Conservation (phyloP, 2,329 filamentous ascomycete genomes). For the Penicillium olsonii region DNA sequence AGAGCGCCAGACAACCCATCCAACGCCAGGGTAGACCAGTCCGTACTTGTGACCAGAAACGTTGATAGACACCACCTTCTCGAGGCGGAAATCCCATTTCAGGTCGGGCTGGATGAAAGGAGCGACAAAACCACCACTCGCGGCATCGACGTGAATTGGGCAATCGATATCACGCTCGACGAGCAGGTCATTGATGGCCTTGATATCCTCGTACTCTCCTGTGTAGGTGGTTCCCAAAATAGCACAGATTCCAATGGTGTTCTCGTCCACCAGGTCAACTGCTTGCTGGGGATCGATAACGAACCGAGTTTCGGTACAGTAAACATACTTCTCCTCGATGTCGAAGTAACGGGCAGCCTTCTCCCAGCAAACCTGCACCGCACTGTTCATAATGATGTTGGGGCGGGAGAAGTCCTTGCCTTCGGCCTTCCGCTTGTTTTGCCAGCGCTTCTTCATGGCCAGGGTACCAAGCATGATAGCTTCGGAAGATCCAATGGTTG, state of each 20-base stretch:
- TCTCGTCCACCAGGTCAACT: slow-evolving; percentile 64
- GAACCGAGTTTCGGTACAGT: slow-evolving; percentile 62
- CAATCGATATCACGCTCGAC: slow-evolving; percentile 72
- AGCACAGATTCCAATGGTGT: slow-evolving; percentile 85
- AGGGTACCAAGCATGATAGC: slow-evolving; percentile 57
- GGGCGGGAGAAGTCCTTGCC: slow-evolving; percentile 79
- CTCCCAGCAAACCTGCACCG: slow-evolving; percentile 97
- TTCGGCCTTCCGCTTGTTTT: slow-evolving; percentile 77
- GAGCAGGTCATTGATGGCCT: slow-evolving; percentile 86
- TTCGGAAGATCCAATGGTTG: slow-evolving; percentile 85
- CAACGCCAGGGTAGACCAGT: slow-evolving; percentile 83
- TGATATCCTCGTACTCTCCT: slow-evolving; percentile 92
- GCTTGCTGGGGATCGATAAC: slow-evolving; percentile 66
- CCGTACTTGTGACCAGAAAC: slow-evolving; percentile 89
- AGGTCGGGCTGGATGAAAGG: slow-evolving; percentile 84
- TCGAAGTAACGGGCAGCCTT: slow-evolving; percentile 90
- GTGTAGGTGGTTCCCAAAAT: slow-evolving; percentile 95
- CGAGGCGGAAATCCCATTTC: slow-evolving; percentile 87
- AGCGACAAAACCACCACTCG: slow-evolving; percentile 87
- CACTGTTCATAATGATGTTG: slow-evolving; percentile 94
- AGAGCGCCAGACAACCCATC: slow-evolving; percentile 88
- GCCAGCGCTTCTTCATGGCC: slow-evolving; percentile 95
- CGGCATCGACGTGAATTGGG: slow-evolving; percentile 92
- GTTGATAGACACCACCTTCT: slow-evolving; percentile 90
- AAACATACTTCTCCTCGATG: slow-evolving; percentile 81